Conservation (phyloP, 1,284 basidiomycete genomes). For the Trametes hirsuta region DNA sequence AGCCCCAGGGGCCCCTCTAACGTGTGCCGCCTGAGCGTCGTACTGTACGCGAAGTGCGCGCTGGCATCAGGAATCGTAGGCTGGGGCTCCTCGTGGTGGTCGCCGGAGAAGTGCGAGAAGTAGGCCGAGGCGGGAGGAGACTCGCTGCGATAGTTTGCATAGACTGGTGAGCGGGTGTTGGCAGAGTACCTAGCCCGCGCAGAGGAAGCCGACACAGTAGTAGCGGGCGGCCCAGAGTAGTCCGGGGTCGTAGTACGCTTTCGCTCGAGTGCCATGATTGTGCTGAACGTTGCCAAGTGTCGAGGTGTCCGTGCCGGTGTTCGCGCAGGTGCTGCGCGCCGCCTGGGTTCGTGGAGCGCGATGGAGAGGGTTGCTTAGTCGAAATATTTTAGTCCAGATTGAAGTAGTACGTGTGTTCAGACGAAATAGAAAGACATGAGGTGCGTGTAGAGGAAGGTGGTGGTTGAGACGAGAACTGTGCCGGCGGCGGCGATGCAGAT, state of each 20-base stretch:
- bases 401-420: too few relatives aligned
- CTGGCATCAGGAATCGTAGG: conserved; percentile 60
- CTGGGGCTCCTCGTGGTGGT: conserved; percentile 52
- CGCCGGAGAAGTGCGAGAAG: conserved; percentile 59
- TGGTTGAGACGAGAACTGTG: too few relatives aligned
- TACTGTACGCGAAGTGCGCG: conserved; percentile 82
- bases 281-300: neutral
- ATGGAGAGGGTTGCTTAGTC: too few relatives aligned
- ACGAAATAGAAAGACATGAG: too few relatives aligned
- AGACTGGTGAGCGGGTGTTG: conserved; percentile 9
- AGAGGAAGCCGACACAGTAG: conserved; percentile 5
- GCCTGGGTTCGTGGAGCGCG: neutral
- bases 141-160: conserved; percentile 39
- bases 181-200: conserved; percentile 4
- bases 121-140: conserved; percentile 81
- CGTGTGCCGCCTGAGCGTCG: conserved; percentile 72
- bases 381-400: too few relatives aligned
- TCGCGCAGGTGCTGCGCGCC: neutral
- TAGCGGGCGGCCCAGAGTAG: neutral
- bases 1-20: conserved; percentile 45
- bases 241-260: conserved; percentile 2
- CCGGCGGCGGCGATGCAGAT: too few relatives aligned
- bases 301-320: neutral
- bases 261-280: conserved; percentile 9
- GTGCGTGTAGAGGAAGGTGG: too few relatives aligned